Percentiles rank a stretch among this genome's conserved stretches.
Conservation (phyloP, 345 rosid genomes). For the Eucalyptus cladocalyx region DNA sequence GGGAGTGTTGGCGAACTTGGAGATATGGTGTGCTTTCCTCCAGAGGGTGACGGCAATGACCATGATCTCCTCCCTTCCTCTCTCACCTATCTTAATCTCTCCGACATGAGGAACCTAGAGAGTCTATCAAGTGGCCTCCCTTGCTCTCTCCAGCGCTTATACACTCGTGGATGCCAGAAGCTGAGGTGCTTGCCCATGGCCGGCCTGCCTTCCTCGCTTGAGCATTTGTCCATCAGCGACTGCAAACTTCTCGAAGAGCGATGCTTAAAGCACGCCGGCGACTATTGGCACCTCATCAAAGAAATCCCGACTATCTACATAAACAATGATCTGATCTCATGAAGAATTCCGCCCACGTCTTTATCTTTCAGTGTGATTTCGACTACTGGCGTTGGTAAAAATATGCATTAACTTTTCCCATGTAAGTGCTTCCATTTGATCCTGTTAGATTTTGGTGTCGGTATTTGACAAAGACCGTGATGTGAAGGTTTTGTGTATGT, state of each 20-base stretch:
- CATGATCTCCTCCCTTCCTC: neutral
- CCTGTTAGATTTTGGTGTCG: neutral
- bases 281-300: neutral
- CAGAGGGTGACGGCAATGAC: neutral
- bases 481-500: neutral
- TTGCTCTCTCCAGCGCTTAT: neutral
- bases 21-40: neutral
- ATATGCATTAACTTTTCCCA: neutral
- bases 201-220: neutral
- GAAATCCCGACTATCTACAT: neutral
- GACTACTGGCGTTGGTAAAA: neutral
- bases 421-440: neutral
- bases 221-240: neutral
- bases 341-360: neutral
- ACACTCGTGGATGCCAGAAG: neutral
- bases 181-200: neutral
- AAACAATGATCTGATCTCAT: neutral
- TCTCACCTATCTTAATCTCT: neutral
- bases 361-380: neutral
- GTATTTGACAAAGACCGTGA: neutral
- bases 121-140: neutral
- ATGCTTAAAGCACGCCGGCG: rapidly evolving
- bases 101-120: neutral
- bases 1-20: neutral
- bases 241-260: neutral